Conservation (phyloP, 768 basidiomycete species). For the Gloeopeniophorella convolvens region DNA sequence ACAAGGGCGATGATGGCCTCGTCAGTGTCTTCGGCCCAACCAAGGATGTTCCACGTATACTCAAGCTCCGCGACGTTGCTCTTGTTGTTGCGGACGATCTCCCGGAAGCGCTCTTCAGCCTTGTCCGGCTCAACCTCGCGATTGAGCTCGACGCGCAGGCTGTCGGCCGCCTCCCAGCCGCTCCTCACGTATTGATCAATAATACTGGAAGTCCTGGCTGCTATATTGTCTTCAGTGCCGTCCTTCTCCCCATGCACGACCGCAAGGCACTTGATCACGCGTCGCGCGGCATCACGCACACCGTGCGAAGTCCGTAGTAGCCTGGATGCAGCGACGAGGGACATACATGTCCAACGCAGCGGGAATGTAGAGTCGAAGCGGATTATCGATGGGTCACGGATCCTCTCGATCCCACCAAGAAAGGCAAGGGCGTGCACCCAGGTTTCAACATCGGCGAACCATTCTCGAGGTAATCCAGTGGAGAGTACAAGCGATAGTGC, state of each 20-base stretch:
- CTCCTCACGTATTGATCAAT: slow-evolving; percentile 2
- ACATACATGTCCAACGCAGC: slow-evolving; percentile 9
- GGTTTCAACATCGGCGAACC: slow-evolving; percentile 1
- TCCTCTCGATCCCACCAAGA: slow-evolving; percentile 2
- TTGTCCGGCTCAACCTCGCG: background rate
- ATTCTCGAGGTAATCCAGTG: background rate
- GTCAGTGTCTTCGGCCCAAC: slow-evolving; percentile 3
- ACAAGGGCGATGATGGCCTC: background rate
- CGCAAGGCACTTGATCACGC: background rate
- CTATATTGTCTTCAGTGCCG: background rate
- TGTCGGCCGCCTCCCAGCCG: background rate
- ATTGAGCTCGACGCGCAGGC: background rate
- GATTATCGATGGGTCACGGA: background rate
- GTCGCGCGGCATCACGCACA: background rate
- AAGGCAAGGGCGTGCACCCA: slow-evolving; percentile 1
- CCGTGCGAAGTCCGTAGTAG: background rate
- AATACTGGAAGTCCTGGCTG: background rate
- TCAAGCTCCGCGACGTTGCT: background rate
- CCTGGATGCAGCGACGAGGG: slow-evolving; percentile 1
- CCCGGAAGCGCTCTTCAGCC: background rate
- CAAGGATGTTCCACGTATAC: slow-evolving; percentile 1
- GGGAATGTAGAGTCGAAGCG: slow-evolving; percentile 2
- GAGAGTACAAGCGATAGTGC: background rate
- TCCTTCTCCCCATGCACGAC: background rate
- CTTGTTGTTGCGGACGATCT: background rate